A percentile compares a stretch with the other conserved stretches of the same genome.
Evolutionary conservation across 164 flowering plant species (phyloP).

Genomic region (Vitis labrusca): DNA sequence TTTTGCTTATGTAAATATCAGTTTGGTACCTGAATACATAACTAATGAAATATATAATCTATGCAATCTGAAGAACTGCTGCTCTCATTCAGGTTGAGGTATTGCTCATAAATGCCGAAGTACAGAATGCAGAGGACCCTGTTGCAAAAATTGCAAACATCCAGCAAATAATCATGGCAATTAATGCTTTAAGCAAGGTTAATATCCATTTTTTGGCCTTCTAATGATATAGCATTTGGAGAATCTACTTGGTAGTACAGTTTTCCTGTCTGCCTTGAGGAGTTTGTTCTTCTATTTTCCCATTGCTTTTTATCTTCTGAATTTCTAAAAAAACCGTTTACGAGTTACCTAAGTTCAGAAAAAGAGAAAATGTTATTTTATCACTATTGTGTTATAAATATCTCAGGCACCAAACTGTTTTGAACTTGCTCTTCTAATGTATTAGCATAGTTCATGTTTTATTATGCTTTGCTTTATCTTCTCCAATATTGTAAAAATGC

Average conservation of each 20-base stretch:
- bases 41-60: not conserved
- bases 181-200: slow-evolving; percentile 98
- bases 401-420: too few relatives aligned
- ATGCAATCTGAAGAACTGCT: slow-evolving; percentile 7
- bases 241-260: not conserved
- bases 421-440: too few relatives aligned
- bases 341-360: too few relatives aligned
- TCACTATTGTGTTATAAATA: too few relatives aligned
- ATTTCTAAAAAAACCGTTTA: not conserved
- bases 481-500: too few relatives aligned
- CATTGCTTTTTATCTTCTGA: not conserved
- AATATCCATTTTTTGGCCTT: not conserved
- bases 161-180: slow-evolving; percentile 84
- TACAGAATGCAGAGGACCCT: slow-evolving; percentile 47
- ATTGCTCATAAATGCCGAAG: slow-evolving; percentile 54
- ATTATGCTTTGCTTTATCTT: too few relatives aligned
- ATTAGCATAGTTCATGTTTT: too few relatives aligned
- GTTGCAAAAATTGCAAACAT: slow-evolving; percentile 55
- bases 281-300: not conserved
- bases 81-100: slow-evolving; percentile 64
- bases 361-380: too few relatives aligned
- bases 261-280: not conserved
- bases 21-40: not conserved
- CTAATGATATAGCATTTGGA: not conserved
- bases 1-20: not conserved